Percentiles rank a stretch among this genome's conserved stretches.
Evolutionary conservation across 495 filamentous ascomycete genomes (phyloP).

Genomic region (Hyaloscypha variabilis): DNA sequence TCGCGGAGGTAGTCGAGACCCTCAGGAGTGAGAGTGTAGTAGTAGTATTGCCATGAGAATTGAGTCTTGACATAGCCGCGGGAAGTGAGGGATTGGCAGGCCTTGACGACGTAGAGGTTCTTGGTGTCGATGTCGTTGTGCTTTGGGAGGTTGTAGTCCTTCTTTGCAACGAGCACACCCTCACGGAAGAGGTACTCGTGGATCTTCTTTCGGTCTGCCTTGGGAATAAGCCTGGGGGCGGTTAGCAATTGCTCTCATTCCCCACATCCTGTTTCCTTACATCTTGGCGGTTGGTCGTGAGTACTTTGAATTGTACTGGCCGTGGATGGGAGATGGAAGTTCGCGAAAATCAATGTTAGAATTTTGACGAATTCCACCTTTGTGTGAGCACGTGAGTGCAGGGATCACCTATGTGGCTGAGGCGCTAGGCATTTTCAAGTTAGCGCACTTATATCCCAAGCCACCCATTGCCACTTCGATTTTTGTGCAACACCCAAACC

Average conservation of each 20-base stretch:
- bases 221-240: constrained; percentile 85
- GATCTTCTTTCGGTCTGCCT: constrained; percentile 99
- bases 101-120: constrained; percentile 99
- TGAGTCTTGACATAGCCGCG: constrained; percentile 98
- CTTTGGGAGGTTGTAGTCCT: constrained; percentile 94
- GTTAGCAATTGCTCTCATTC: constrained; percentile 6
- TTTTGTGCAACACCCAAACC: neutral
- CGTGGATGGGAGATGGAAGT: constrained; percentile 19
- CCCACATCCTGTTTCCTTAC: constrained; percentile 23
- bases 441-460: too few relatives aligned
- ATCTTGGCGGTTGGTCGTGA: constrained; percentile 55
- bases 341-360: constrained; percentile 11
- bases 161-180: constrained; percentile 98
- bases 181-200: constrained; percentile 99
- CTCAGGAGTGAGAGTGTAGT: constrained; percentile 99
- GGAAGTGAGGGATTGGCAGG: constrained; percentile 94
- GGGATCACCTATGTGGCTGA: neutral
- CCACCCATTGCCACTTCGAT: too few relatives aligned
- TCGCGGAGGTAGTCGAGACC: constrained; percentile 99
- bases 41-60: constrained; percentile 99
- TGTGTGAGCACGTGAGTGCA: neutral
- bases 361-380: constrained; percentile 9
- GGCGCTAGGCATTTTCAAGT: constrained; percentile 2
- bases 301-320: constrained; percentile 6
- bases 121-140: constrained; percentile 95